These are phyloP conservation scores for Blastobotrys buckinghamii DNA, from an alignment of 1,139 yeast species.

Conservation along the genomic window DNA sequence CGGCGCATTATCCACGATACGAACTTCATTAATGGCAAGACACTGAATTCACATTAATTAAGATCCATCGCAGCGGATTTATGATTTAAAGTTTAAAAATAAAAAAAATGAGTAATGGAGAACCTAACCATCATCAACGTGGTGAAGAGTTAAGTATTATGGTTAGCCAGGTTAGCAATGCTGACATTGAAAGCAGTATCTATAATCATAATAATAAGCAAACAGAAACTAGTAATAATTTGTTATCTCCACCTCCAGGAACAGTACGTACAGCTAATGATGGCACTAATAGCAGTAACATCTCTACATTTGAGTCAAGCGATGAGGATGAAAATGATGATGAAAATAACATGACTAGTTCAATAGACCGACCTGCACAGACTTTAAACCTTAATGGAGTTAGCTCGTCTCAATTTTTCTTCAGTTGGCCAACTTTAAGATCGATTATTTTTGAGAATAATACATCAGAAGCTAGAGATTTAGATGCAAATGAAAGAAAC, in stretches of 20 bases:
- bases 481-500: slow-evolving; percentile 33
- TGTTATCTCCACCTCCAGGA: not conserved
- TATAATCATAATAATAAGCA: not conserved
- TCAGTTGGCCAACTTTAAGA: not conserved
- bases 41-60: too few relatives aligned
- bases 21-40: too few relatives aligned
- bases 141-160: too few relatives aligned
- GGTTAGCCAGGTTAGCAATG: too few relatives aligned
- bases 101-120: too few relatives aligned
- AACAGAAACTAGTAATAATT: not conserved
- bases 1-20: too few relatives aligned
- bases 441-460: slow-evolving; percentile 26
- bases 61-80: too few relatives aligned
- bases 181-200: not conserved
- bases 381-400: slow-evolving; percentile 9
- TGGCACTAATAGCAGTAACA: not conserved
- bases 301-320: too few relatives aligned
- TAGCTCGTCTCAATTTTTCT: slow-evolving; percentile 9
- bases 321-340: slow-evolving; percentile 6
- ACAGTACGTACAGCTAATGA: not conserved
- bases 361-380: slow-evolving; percentile 11
- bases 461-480: slow-evolving; percentile 34
- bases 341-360: not conserved
- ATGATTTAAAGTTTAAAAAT: too few relatives aligned
- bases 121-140: too few relatives aligned